These are phyloP conservation scores for Plasmodium knowlesi DNA, from an alignment of 169 alveolate species.

Conservation along the genomic window DNA sequence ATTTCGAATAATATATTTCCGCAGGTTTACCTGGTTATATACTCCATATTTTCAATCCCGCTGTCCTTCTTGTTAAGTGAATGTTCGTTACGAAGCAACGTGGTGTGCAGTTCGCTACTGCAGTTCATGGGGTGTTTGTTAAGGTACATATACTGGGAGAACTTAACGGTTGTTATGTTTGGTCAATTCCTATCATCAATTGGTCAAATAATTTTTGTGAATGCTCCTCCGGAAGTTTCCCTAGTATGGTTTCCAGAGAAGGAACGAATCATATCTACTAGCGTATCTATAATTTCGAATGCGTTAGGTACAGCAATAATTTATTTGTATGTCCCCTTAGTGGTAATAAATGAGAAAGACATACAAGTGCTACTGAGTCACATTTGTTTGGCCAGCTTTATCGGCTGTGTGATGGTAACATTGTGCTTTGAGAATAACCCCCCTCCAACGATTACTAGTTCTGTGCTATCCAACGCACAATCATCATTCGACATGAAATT, in stretches of 20 bases:
- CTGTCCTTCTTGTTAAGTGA: conserved; percentile 49
- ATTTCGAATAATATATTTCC: conserved; percentile 52
- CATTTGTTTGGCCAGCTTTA: conserved; percentile 27
- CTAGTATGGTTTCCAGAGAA: conserved; percentile 44
- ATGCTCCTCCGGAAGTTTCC: conserved; percentile 66
- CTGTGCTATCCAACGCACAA: not conserved
- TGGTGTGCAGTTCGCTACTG: conserved; percentile 22
- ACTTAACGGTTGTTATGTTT: conserved; percentile 29
- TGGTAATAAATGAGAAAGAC: conserved; percentile 31
- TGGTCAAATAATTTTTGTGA: conserved; percentile 55
- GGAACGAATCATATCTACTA: conserved; percentile 47
- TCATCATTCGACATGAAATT: not conserved
- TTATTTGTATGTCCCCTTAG: conserved; percentile 43
- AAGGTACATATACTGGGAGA: conserved; percentile 35
- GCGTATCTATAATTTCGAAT: conserved; percentile 37
- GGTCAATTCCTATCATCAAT: conserved; percentile 54
- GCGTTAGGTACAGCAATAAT: conserved; percentile 55
- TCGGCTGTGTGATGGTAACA: conserved; percentile 4
- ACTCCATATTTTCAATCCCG: conserved; percentile 45
- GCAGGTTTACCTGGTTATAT: conserved; percentile 46
- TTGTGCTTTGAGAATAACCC: conserved; percentile 36
- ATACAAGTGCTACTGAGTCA: not conserved
- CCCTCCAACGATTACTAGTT: not conserved
- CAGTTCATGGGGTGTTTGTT: conserved; percentile 45
- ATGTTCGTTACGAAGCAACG: conserved; percentile 32